Base-by-base conservation (phyloP, 768 basidiomycete species). In the Lentinula sp. region DNA sequence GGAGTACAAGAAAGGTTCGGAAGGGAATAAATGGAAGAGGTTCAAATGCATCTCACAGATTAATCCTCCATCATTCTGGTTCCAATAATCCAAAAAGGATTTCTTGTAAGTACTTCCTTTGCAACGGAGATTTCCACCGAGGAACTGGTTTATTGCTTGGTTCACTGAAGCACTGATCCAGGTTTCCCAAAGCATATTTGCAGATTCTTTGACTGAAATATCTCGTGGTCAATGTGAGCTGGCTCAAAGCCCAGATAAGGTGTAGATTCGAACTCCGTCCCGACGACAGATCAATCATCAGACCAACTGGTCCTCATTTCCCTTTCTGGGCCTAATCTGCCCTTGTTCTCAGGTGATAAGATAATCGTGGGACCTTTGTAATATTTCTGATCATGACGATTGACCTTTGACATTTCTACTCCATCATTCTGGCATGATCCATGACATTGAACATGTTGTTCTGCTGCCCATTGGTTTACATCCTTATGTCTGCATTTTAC, bases 241-340 rank as follows among this genome's bases (percentile, higher is more conserved):
- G 41, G 55, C 37, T 56, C 55, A 45, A 20, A 9, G 6, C 8
- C 51, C 41, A 56, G 55, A 56, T 56, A 43, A 43, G 55, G 41
- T 56, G 12, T 16, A 41, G 55, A 56, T 56, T 56, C 23, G 43
- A 56, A 45, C 55, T 56, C 55, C 55, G 55, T 33, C 55, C 39
- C 55, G 55, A 56, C 39, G 41, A 56, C 35, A 20, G 36, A n/a
- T 52, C 50, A 36, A 54, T 39, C 53, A 54, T 41, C 37, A 36
- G 52, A 33, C 52, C 52, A n/a, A 20, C 37, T 18, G 50, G 53
- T 20, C 28, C 53, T 16, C 13, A 20, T 9, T 13, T 54, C 1
- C 37, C 53, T 20, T 54, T 54, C 39, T 54, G 9, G n/a, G 41
- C 9, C 9, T 16, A 41, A 23, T 48, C 20, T 23, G 18, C 18